Evolutionary conservation across 768 basidiomycete genomes (phyloP).

Genomic region (Auricularia heimuer): DNA sequence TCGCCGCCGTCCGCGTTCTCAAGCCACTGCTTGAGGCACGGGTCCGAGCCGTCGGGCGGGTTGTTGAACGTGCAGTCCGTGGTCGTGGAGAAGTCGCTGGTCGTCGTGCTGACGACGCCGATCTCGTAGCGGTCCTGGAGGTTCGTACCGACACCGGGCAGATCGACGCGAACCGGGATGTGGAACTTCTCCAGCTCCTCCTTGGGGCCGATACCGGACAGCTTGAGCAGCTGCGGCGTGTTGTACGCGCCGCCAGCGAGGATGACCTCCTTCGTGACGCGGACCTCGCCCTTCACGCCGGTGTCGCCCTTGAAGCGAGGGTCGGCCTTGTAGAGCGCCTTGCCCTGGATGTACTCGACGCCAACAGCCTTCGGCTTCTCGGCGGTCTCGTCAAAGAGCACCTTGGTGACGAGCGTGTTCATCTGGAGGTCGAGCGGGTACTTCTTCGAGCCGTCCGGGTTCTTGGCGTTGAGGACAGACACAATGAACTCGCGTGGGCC

Average conservation of each 20-base stretch:
- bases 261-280: slow-evolving; percentile 13
- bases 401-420: background rate
- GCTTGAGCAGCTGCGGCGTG: slow-evolving; percentile 28
- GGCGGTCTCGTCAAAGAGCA: background rate
- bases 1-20: background rate
- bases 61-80: background rate
- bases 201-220: slow-evolving; percentile 32
- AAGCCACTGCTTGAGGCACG: background rate
- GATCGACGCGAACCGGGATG: slow-evolving; percentile 24
- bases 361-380: background rate
- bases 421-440: background rate
- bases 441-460: background rate
- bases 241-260: slow-evolving; percentile 17
- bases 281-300: background rate
- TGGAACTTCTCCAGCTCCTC: slow-evolving; percentile 19
- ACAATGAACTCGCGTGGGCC: background rate
- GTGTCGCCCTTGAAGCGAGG: background rate
- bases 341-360: background rate
- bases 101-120: background rate
- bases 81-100: background rate
- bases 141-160: slow-evolving; percentile 35
- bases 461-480: background rate
- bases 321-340: background rate
- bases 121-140: slow-evolving; percentile 21
- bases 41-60: background rate